Evolutionary conservation across 73 alveolate species (phyloP).

Genomic region (Tetrahymena malaccensis): DNA sequence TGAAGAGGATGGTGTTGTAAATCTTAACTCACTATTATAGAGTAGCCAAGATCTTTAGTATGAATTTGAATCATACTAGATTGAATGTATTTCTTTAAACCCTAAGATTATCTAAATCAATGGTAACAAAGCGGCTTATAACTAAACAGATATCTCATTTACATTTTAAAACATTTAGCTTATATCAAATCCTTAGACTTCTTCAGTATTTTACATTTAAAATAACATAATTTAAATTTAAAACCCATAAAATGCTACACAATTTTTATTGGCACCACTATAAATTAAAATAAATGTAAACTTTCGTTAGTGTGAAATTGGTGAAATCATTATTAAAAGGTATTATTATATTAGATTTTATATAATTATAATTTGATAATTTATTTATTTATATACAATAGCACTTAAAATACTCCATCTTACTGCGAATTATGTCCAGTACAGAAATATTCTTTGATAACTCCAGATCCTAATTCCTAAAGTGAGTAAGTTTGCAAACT

Average conservation of each 20-base stretch:
- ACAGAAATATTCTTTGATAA: background rate
- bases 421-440: background rate
- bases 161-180: too few species aligned
- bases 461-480: background rate
- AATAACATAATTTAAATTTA: too few species aligned
- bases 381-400: background rate
- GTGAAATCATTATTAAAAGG: background rate
- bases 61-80: background rate
- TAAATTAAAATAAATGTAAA: background rate
- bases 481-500: background rate
- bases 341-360: too few species aligned
- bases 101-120: background rate
- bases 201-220: background rate
- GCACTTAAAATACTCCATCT: background rate
- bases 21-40: background rate
- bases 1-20: background rate
- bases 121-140: background rate
- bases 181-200: background rate
- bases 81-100: background rate
- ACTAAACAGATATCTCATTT: background rate
- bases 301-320: background rate
- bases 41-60: background rate
- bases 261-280: background rate
- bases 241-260: background rate
- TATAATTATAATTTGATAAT: background rate